phyloP scores from a whole-genome alignment of 805 yeast genomes.

The Lachancea sp. region DNA sequence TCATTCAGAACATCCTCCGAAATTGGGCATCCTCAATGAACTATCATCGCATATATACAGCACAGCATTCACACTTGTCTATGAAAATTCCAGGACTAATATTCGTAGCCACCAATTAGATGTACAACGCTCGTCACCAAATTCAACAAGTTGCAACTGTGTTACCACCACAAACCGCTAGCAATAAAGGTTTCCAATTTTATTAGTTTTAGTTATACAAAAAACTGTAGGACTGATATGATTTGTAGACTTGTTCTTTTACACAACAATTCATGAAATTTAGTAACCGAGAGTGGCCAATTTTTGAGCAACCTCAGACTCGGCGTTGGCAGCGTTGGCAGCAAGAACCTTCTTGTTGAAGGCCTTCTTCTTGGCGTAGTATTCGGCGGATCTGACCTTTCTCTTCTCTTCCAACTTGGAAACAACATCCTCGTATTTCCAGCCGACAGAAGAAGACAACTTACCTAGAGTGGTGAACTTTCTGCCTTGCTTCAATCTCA shows the following conservation, averaged over 20 bases:
- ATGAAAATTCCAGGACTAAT: background rate
- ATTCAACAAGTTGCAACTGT: background rate
- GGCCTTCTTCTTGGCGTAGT: conserved; percentile 98
- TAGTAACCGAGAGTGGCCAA: conserved; percentile 98
- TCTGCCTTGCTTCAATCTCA: conserved; percentile 99
- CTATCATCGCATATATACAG: background rate
- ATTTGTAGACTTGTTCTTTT: conserved; percentile 8
- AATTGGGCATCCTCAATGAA: background rate
- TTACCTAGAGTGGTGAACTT: conserved; percentile 98
- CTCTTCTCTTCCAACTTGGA: conserved; percentile 98
- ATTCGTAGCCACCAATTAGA: no score
- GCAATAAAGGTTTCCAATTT: conserved; percentile 11
- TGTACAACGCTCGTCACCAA: no score
- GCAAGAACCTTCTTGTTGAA: conserved; percentile 84
- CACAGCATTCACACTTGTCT: background rate
- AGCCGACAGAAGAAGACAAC: conserved; percentile 94
- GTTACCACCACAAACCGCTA: background rate
- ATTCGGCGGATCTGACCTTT: conserved; percentile 97
- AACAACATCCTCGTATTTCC: conserved; percentile 99
- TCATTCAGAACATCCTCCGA: no score
- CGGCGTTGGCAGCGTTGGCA: conserved; percentile 83
- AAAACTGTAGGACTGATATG: conserved; percentile 13
- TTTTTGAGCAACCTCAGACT: conserved; percentile 84
- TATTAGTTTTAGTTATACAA: conserved; percentile 10
- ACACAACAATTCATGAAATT: conserved; percentile 31